Conservation (phyloP, 179 eudicot genomes). For the Sideroxylon spinosum region DNA sequence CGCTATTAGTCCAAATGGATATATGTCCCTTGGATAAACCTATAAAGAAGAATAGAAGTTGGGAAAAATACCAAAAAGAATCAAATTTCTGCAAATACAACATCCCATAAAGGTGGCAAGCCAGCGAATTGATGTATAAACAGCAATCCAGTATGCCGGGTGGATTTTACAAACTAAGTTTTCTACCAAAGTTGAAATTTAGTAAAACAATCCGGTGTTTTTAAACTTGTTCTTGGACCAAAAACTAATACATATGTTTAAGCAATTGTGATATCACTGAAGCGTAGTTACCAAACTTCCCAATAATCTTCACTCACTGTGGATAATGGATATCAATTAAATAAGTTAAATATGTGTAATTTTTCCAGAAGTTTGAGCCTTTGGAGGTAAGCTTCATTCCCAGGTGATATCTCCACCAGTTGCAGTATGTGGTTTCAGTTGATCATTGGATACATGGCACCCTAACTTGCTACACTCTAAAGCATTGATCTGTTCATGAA, state of each 20-base stretch:
- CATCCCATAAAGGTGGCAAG: background rate
- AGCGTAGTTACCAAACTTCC: too few relatives aligned
- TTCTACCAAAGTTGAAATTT: background rate
- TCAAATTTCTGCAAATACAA: background rate
- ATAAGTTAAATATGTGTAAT: too few relatives aligned
- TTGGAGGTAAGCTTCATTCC: too few relatives aligned
- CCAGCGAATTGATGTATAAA: background rate
- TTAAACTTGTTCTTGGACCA: background rate
- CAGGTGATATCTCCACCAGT: too few relatives aligned
- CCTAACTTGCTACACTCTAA: too few relatives aligned
- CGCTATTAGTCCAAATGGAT: conserved; percentile 79
- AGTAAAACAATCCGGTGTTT: background rate
- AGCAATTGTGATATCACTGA: too few relatives aligned
- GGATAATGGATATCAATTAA: too few relatives aligned
- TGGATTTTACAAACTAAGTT: background rate
- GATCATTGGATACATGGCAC: too few relatives aligned
- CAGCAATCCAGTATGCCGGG: background rate
- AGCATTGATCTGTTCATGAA: too few relatives aligned
- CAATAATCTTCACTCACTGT: background rate
- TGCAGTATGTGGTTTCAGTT: too few relatives aligned
- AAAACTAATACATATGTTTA: too few relatives aligned
- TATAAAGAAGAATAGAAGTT: conserved; percentile 13
- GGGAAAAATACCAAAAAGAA: background rate
- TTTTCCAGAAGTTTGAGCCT: too few relatives aligned
- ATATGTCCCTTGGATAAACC: conserved; percentile 85